Evolutionary conservation across 257 asterid genomes (phyloP), one percentile per base, ranked within the genome.

Genomic region (Solanum acaule): DNA sequence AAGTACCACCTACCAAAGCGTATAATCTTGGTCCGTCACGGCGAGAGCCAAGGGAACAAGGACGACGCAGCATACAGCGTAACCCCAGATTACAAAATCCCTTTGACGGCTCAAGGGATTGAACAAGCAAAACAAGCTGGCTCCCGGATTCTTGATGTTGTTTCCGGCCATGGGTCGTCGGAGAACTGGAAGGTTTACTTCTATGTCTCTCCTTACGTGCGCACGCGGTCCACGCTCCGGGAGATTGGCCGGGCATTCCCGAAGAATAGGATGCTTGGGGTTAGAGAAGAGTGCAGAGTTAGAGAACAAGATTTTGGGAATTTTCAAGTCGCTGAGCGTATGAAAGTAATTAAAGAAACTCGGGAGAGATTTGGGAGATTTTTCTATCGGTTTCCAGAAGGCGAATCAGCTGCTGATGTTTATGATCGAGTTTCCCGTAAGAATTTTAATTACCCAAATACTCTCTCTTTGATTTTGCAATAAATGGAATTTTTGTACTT

Each of bases 221-320:
- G 99, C 92, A 92, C 98, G 82, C 97, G 96, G 63, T 90, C 97
- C 46, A 96, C 99, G 20, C 96, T 96, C 87, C 93, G 96, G 10
- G 98, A 94, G 87, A 95, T 96, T 70, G 99, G 98, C 15, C 89
- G 94, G 42, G 90, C 97, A 2, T 94, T 96, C n/a, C 93, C 98
- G 11, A 90, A 89, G 89, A 90, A 89, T 81, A 89, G 94, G 52
- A 85, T 96, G 10, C 92, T 96, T 63, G 98, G 99, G 31, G 99
- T 92, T 1, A 88, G 99, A 87, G 99, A 96, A 78, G 99, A 96
- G 93, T 96, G 99, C 82, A 92, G 98, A 89, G 83, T 96, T 90
- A 91, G 99, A 83, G 99, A 96, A 35, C 99, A 96, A 91, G 99
- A 96, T 93, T 96, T 96, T 87, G 99, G 99, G n/a, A 96, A 96